Base-by-base conservation (phyloP, 306 rosid species). In the Citrullus colocynthis region DNA sequence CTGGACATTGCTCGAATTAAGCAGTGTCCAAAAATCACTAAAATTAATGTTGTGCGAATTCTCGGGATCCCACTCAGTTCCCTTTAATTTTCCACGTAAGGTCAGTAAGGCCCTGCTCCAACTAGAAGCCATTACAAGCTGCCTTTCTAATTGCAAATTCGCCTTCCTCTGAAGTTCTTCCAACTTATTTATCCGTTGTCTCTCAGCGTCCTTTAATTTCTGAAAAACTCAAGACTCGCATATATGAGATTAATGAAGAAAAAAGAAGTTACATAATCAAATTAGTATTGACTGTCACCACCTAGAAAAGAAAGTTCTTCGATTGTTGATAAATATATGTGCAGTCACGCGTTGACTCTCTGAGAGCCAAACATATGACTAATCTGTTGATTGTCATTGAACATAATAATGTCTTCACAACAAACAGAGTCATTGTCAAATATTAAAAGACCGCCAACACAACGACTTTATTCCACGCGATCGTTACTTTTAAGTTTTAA, bases 21-120 rank as follows among this genome's bases (percentile, higher is more conserved):
- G 96, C 77, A 95, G 87, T 82, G 81, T 90, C 93, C 78, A 78
- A 83, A 95, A 95, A 85, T 92, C 93, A 56, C 97, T 92, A 63
- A 84, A 95, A 66, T 88, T 87, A 80, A 95, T 95, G 85, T 79
- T 83, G 80, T 92, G 97, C 8, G 99, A 95, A 80, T 85, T 88
- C 81, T 89, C 97, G 45, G 97, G 99, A 88, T 95, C 99, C 92
- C 92, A 90, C 78, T 95, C 97, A 2, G 97, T 88, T 78, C 97
- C 99, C 86, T 83, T 92, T 58, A 95, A 82, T 85, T 92, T 92
- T 66, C 97, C 97, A 0, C 96, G 89, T 83, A 85, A 42, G 44
- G 88, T 82, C 89, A 95, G 79, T 83, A 95, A 84, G 77, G 89
- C 83, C 85, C 97, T 87, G 75, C 97, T 92, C 97, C 93, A 90